phyloP scores from a whole-genome alignment of 495 filamentous ascomycete genomes.

The Penicillium lividum region DNA sequence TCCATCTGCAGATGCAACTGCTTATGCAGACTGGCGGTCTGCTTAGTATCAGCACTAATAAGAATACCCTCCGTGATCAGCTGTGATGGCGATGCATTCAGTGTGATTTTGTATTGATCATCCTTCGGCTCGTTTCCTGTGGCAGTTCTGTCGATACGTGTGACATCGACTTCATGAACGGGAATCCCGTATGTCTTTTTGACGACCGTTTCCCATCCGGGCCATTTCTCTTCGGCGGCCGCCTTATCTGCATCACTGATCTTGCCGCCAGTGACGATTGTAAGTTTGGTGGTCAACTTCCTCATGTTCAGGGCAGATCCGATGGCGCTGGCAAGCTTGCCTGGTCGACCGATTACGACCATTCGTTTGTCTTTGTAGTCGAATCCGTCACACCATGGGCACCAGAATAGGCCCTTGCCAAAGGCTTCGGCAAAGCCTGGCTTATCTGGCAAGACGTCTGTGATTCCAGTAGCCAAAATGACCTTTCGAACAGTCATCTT shows the following conservation, averaged over 20 bases:
- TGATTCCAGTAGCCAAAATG: conserved; percentile 48
- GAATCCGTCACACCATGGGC: conserved; percentile 53
- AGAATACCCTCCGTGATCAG: conserved; percentile 12
- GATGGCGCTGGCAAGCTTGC: conserved; percentile 33
- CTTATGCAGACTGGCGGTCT: conserved; percentile 28
- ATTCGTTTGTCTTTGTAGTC: conserved; percentile 45
- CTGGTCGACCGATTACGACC: conserved; percentile 27
- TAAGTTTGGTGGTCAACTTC: conserved; percentile 33
- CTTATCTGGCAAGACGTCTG: conserved; percentile 42
- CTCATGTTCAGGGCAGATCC: conserved; percentile 38
- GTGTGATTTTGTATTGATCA: conserved; percentile 9
- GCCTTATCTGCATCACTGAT: conserved; percentile 40
- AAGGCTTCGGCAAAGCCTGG: conserved; percentile 43
- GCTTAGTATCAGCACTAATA: conserved; percentile 19
- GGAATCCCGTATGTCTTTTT: conserved; percentile 10
- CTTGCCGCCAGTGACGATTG: conserved; percentile 56
- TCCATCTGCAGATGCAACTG: conserved; percentile 20
- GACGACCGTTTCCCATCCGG: conserved; percentile 11
- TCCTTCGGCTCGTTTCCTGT: conserved; percentile 7
- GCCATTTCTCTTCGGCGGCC: conserved; percentile 13
- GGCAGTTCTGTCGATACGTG: conserved; percentile 9
- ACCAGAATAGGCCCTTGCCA: conserved; percentile 52
- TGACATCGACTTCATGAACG: conserved; percentile 8
- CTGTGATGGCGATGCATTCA: conserved; percentile 3
- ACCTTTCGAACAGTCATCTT: conserved; percentile 27